Percentiles rank a stretch among this genome's conserved stretches.
Evolutionary conservation across 805 yeast species (phyloP).

Genomic region (Candida caryicola): DNA sequence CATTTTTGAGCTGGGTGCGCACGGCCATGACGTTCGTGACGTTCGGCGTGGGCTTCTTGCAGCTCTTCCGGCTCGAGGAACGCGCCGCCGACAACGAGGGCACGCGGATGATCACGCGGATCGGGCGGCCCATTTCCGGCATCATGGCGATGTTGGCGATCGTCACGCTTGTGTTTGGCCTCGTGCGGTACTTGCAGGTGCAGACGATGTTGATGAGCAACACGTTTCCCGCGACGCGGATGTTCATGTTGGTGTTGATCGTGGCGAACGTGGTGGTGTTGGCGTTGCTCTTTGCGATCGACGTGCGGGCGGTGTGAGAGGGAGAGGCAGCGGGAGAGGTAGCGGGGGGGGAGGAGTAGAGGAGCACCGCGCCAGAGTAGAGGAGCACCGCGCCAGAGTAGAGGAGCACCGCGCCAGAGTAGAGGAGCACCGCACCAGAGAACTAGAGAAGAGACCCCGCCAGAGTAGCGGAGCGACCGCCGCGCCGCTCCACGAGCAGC

Average conservation of each 20-base stretch:
- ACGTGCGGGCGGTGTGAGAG: constrained; percentile 9
- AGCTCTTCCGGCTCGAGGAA: constrained; percentile 20
- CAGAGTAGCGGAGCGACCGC: no score
- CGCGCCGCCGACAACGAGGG: constrained; percentile 8
- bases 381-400: no score
- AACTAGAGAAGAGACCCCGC: no score
- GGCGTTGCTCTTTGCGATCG: constrained; percentile 18
- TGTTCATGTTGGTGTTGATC: constrained; percentile 18
- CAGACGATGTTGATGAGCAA: constrained; percentile 21
- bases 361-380: no score
- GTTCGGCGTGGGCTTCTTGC: constrained; percentile 22
- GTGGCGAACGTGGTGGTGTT: constrained; percentile 17
- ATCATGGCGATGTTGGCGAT: constrained; percentile 17
- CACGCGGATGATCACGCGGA: neutral
- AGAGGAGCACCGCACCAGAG: no score
- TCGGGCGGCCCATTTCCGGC: constrained; percentile 17
- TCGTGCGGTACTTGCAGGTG: constrained; percentile 22
- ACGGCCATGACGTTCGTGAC: constrained; percentile 22
- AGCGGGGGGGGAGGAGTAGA: no score
- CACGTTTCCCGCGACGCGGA: constrained; percentile 24
- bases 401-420: no score
- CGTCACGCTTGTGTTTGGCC: constrained; percentile 20
- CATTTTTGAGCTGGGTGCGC: constrained; percentile 30
- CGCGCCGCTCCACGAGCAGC: no score
- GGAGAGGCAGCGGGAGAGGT: neutral